These are phyloP conservation scores for Eimeria acervulina DNA, from an alignment of 169 alveolate genomes.

Conservation along the genomic window DNA sequence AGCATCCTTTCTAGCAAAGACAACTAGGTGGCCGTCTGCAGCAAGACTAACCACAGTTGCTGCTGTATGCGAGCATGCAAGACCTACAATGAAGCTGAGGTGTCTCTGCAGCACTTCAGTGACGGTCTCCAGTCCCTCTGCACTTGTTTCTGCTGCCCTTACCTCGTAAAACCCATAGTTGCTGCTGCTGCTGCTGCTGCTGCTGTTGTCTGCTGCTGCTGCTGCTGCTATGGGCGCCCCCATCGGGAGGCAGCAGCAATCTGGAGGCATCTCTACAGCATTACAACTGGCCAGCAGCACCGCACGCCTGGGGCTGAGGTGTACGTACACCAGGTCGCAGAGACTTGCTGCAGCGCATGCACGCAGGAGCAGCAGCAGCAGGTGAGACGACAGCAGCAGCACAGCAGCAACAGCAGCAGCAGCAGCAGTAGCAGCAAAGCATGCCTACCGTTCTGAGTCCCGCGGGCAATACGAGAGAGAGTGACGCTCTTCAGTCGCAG, in stretches of 20 bases:
- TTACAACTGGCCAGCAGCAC: slow-evolving; percentile 62
- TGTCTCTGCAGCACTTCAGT: slow-evolving; percentile 67
- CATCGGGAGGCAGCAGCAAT: neutral
- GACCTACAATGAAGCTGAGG: slow-evolving; percentile 29
- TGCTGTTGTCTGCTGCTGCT: slow-evolving; percentile 9
- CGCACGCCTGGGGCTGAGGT: slow-evolving; percentile 35
- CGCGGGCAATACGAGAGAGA: slow-evolving; percentile 1
- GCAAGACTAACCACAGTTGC: slow-evolving; percentile 22
- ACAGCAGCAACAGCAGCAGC: neutral
- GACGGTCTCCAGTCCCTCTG: slow-evolving; percentile 7
- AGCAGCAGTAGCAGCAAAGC: slow-evolving; percentile 4
- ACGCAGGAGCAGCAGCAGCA: slow-evolving; percentile 42
- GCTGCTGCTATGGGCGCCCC: neutral
- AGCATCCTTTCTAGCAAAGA: neutral
- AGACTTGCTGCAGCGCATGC: slow-evolving; percentile 43
- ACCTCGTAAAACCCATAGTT: slow-evolving; percentile 27
- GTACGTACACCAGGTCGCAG: slow-evolving; percentile 51
- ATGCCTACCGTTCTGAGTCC: slow-evolving; percentile 20
- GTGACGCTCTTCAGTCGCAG: slow-evolving; percentile 65
- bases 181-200: slow-evolving; percentile 67
- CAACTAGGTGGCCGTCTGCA: slow-evolving; percentile 32
- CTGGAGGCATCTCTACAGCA: slow-evolving; percentile 5
- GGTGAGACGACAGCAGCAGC: slow-evolving; percentile 24
- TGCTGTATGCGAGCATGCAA: slow-evolving; percentile 18
- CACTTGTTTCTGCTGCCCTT: slow-evolving; percentile 15